These are phyloP conservation scores for Ambrosia trifida DNA, from an alignment of 129 eudicot genomes.

Conservation along the genomic window DNA sequence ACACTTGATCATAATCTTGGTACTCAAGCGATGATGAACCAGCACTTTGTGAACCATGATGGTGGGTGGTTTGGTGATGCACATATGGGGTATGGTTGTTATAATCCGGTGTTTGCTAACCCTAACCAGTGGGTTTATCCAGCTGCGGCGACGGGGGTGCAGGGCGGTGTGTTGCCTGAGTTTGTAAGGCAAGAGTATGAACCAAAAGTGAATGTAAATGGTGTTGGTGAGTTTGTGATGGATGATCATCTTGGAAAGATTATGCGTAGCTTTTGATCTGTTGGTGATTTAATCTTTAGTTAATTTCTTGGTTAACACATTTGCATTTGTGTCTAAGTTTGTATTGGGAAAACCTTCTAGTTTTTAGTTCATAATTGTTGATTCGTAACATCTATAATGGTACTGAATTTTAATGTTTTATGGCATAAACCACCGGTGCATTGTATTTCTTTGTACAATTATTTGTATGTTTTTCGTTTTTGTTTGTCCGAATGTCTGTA, in stretches of 20 bases:
- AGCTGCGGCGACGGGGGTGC: conserved; percentile 14
- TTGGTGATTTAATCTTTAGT: not conserved
- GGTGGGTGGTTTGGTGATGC: conserved; percentile 22
- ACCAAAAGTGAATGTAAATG: conserved; percentile 13
- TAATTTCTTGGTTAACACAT: not conserved
- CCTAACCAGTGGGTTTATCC: conserved; percentile 24
- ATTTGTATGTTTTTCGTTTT: no score
- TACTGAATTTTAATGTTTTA: no score
- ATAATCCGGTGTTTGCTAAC: conserved; percentile 17
- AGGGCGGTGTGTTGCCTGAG: conserved; percentile 13
- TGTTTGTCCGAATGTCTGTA: no score
- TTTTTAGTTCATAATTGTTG: conserved; percentile 3
- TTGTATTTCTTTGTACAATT: no score
- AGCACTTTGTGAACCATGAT: conserved; percentile 29
- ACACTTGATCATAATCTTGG: not conserved
- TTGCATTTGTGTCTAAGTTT: not conserved
- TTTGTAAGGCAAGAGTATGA: conserved; percentile 13
- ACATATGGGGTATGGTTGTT: not conserved
- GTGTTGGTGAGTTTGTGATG: conserved; percentile 27
- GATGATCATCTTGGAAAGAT: conserved; percentile 19
- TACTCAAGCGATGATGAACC: conserved; percentile 13
- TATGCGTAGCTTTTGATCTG: not conserved
- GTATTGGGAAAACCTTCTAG: not conserved
- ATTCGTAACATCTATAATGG: not conserved
- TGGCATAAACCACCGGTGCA: no score